Base-by-base conservation (phyloP, 192 early-diverging fungal species). In the Obelidium mucronatum region DNA sequence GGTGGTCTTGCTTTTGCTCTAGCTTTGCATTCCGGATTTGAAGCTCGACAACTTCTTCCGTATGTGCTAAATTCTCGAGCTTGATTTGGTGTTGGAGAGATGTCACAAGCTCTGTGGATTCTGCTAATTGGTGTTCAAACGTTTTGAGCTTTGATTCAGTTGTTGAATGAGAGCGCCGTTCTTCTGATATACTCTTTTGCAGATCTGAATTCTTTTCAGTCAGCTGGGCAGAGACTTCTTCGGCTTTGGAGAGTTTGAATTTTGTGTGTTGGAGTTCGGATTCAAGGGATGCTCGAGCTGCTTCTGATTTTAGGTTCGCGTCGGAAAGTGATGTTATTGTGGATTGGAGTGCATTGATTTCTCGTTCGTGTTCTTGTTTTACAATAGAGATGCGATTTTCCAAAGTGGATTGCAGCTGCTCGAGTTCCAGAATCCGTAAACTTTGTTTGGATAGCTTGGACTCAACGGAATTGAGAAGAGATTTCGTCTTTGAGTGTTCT, bases 361-460 rank as follows among this genome's bases (percentile, higher is more conserved):
- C 44, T 48, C 19, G 44, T 15, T 15, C 11, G 8, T 48, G 44
- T 44, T 44, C 42, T 11, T 11, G 5, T 44, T 44, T 17, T 5
- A 17, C 17, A 44, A 11, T 44, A 11, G 17, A 17, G 17, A 44
- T 5, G 42, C 6, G 6, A 5, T 44, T 17, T 17, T 44, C 42
- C 5, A 17, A 11, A 22, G 34, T 67, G 3, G 39, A 48, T 42
- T 64, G 61, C 33, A 70, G 69, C 58, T 60, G 24, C 33, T 60
- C 58, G 13, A 60, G 58, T 0, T 34, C 8, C 26, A 33, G 24
- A 8, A 24, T 19, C 8, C 34, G 37, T 8, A 13, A 11, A 0
- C 1, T 40, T 59, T 72, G 13, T n/a, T 59, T 2, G 11, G 59
- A 17, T 3, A 75, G 6, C 30, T 73, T 19, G 24, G 28, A 6